A percentile compares a stretch with the other conserved stretches of the same genome.
Conservation (phyloP, 2,329 filamentous ascomycete genomes). For the Achaetomium macrosporum region DNA sequence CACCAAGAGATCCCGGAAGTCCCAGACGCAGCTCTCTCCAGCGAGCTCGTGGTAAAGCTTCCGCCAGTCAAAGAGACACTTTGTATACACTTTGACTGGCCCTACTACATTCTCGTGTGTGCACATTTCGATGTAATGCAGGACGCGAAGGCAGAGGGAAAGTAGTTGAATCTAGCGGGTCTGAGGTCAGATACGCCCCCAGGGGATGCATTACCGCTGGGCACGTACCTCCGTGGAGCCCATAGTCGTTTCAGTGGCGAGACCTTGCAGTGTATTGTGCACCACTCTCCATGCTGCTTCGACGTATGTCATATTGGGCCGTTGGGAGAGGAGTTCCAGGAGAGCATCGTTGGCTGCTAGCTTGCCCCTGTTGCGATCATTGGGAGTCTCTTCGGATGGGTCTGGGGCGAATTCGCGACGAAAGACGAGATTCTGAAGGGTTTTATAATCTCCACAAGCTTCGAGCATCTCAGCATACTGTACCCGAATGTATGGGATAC, state of each 20-base stretch:
- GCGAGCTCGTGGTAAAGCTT: conserved; percentile 12
- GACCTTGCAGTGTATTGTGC: background rate
- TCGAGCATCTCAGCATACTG: conserved; percentile 19
- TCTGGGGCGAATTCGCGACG: background rate
- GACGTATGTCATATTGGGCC: background rate
- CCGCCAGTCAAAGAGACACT: conserved; percentile 5
- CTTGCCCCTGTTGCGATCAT: conserved; percentile 3
- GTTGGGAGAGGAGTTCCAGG: conserved; percentile 13
- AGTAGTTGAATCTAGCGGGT: conserved; percentile 11
- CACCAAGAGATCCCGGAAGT: conserved; percentile 18
- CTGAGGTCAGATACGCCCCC: background rate
- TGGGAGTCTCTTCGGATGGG: background rate
- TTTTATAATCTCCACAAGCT: conserved; percentile 12
- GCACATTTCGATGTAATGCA: conserved; percentile 1
- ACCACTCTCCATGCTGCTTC: background rate
- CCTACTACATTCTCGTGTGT: background rate
- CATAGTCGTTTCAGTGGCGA: background rate
- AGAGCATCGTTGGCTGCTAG: conserved; percentile 10
- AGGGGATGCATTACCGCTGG: background rate
- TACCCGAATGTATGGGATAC: conserved; percentile 13
- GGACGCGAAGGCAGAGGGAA: conserved; percentile 6
- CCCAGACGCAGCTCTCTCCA: conserved; percentile 15
- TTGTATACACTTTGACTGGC: background rate
- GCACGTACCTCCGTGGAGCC: conserved; percentile 18
- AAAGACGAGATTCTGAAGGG: background rate